Conservation (phyloP, 2,329 filamentous ascomycete genomes). For the Talaromyces rugulosus region DNA sequence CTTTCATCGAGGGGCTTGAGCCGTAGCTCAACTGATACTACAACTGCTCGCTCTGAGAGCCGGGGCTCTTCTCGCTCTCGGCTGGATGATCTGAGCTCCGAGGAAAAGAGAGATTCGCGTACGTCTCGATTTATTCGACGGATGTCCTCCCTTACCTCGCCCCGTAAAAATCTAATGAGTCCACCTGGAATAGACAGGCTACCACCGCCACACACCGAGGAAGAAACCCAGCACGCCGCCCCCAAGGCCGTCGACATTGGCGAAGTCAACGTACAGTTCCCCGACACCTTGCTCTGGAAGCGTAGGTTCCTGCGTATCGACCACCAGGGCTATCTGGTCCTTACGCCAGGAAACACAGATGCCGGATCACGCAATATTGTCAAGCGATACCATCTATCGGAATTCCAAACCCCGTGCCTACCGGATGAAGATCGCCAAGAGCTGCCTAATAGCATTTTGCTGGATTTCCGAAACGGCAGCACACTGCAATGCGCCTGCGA, state of each 20-base stretch:
- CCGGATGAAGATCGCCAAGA: constrained; percentile 92
- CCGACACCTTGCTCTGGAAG: constrained; percentile 95
- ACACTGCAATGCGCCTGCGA: constrained; percentile 62
- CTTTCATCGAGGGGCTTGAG: constrained; percentile 37
- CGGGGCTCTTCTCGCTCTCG: constrained; percentile 36
- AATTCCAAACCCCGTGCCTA: constrained; percentile 73
- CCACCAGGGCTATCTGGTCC: constrained; percentile 73
- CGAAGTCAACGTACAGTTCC: constrained; percentile 95
- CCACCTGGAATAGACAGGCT: constrained; percentile 22
- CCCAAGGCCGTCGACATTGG: constrained; percentile 66
- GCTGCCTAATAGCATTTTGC: constrained; percentile 75
- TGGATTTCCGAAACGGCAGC: constrained; percentile 60
- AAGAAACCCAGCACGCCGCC: constrained; percentile 19
- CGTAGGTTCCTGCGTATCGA: constrained; percentile 84
- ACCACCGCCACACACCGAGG: constrained; percentile 22
- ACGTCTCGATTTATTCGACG: constrained; percentile 62
- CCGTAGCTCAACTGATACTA: constrained; percentile 34
- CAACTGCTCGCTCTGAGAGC: constrained; percentile 36
- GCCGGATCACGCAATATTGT: constrained; percentile 57
- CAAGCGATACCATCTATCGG: constrained; percentile 79
- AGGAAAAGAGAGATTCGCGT: constrained; percentile 53
- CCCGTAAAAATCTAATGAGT: constrained; percentile 42
- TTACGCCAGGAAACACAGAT: constrained; percentile 66
- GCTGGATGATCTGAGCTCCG: constrained; percentile 33
- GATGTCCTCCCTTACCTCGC: constrained; percentile 58